phyloP scores from a whole-genome alignment of 2,329 filamentous ascomycete species.

The Penicillium verrucosum region DNA sequence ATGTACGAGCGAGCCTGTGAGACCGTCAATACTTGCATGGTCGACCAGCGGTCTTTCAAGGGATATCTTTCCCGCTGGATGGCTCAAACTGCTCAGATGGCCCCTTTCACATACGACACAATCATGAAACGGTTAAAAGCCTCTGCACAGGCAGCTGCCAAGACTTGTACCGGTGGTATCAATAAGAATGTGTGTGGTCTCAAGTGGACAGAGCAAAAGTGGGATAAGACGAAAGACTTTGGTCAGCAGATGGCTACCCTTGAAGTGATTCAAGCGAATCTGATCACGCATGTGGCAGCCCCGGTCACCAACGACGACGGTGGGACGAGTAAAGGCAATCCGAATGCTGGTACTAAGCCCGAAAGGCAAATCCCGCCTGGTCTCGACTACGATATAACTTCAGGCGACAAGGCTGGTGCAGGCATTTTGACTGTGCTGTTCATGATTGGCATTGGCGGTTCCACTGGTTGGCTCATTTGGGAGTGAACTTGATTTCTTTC shows the following conservation, averaged over 20 bases:
- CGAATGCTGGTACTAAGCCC: slow-evolving; percentile 25
- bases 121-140: slow-evolving; percentile 54
- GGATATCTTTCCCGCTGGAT: slow-evolving; percentile 62
- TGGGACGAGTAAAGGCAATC: slow-evolving; percentile 35
- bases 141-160: slow-evolving; percentile 54
- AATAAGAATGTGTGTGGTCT: slow-evolving; percentile 39
- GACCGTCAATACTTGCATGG: slow-evolving; percentile 52
- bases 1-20: slow-evolving; percentile 63
- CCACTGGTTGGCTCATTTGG: slow-evolving; percentile 38
- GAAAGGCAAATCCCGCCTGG: slow-evolving; percentile 8
- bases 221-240: slow-evolving; percentile 38
- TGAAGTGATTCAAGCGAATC: slow-evolving; percentile 35
- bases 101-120: slow-evolving; percentile 52
- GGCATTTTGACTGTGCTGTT: slow-evolving; percentile 42
- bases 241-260: slow-evolving; percentile 42
- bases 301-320: slow-evolving; percentile 32
- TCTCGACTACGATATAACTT: slow-evolving; percentile 25
- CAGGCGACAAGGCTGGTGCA: slow-evolving; percentile 43
- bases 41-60: slow-evolving; percentile 65
- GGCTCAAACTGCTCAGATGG: slow-evolving; percentile 56
- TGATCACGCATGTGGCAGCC: slow-evolving; percentile 29
- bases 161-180: slow-evolving; percentile 51
- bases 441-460: slow-evolving; percentile 33
- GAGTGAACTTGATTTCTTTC: slow-evolving; percentile 21
- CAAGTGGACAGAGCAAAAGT: slow-evolving; percentile 40